phyloP scores from a whole-genome alignment of 1,284 basidiomycete genomes.

The Taiwanofungus camphoratus region DNA sequence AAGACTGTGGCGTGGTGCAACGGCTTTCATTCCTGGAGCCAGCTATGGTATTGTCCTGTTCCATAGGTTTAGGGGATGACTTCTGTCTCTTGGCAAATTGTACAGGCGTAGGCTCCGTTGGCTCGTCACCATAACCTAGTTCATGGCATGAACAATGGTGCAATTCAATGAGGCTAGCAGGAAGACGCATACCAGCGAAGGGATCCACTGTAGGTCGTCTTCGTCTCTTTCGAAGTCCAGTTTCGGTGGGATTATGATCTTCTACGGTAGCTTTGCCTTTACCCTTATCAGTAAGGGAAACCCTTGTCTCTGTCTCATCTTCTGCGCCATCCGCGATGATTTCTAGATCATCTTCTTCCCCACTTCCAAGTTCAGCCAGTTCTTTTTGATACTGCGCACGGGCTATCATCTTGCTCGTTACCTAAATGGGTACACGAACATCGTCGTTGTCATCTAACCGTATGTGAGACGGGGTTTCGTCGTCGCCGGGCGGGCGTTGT shows the following conservation, averaged over 20 bases:
- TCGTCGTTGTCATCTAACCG: slow-evolving; percentile 19
- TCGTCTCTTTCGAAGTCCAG: slow-evolving; percentile 38
- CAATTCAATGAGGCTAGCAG: background rate
- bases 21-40: slow-evolving; percentile 13
- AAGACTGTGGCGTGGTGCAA: slow-evolving; percentile 15
- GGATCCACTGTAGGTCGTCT: slow-evolving; percentile 53
- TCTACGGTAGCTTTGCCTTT: slow-evolving; percentile 39
- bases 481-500: slow-evolving; percentile 20
- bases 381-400: slow-evolving; percentile 56
- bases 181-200: slow-evolving; percentile 50
- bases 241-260: slow-evolving; percentile 9
- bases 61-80: no score
- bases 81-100: slow-evolving; percentile 16
- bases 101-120: slow-evolving; percentile 1
- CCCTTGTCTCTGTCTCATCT: slow-evolving; percentile 12
- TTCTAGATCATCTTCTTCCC: slow-evolving; percentile 38
- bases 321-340: slow-evolving; percentile 33
- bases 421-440: slow-evolving; percentile 40
- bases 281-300: slow-evolving; percentile 25
- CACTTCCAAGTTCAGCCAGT: slow-evolving; percentile 39
- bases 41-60: slow-evolving; percentile 14
- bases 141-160: background rate
- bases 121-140: slow-evolving; percentile 29
- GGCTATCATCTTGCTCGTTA: slow-evolving; percentile 65
- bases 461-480: slow-evolving; percentile 22